Evolutionary conservation across 2,329 filamentous ascomycete species (phyloP), one percentile per base, ranked within the genome.

Genomic region (Aspergillus transmontanensis): DNA sequence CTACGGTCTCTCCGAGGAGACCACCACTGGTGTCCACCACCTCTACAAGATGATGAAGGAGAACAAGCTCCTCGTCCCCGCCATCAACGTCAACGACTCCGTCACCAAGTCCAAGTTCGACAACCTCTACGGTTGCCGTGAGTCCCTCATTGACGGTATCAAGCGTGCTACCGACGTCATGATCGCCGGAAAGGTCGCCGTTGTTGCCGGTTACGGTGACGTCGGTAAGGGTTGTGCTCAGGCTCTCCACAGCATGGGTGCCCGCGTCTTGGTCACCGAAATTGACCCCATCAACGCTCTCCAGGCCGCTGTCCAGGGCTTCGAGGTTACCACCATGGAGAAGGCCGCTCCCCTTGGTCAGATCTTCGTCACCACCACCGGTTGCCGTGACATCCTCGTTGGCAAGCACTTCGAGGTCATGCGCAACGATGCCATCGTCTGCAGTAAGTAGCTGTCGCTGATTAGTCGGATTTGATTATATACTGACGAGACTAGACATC

Each of bases 51-150:
- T 97, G 94, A 85, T 98, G 81, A 97, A 95, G 88, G 89, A 92
- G 74, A 87, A 88, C 80, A 87, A 89, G 82, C 93, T 98, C 70
- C 90, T 97, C 68, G 92, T 97, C 72, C 95, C 95, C 72, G 87
- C 94, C 83, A 93, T 98, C 90, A 99, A 99, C 84, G 94, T 99
- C 87, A 98, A 99, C 86, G 94, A 99, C 89, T 94, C 91, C 64
- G 94, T 99, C 80, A 99, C 95, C 83, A 99, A 98, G 90, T 97
- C 93, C 85, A 99, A 99, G 89, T 99, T 99, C 82, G 95, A 98
- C 89, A 99, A 99, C 90, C 86, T 98, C 71, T 99, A 98, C 89
- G 94, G 95, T 79, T 98, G 95, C 93, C 90, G 93, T 81, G 95
- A 98, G 87, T 97, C 94, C 69, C 91, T 99, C 75, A 90, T 99